phyloP scores from a whole-genome alignment of 257 asterid species.

The Thymus mandschuricus region DNA sequence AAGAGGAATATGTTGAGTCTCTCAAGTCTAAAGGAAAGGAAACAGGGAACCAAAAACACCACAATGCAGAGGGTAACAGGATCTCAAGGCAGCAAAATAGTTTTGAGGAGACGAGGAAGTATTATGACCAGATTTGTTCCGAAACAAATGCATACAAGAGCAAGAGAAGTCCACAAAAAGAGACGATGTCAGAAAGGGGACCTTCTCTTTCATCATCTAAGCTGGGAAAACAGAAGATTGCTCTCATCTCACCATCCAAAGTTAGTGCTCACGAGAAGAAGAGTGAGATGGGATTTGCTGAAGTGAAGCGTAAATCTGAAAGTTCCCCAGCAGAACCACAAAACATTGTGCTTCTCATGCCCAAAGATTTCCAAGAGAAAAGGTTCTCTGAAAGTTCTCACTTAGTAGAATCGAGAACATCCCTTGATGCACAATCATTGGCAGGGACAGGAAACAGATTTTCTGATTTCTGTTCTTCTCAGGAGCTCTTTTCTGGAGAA shows the following conservation, averaged over 20 bases:
- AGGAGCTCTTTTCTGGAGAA: conserved; percentile 47
- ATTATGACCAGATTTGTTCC: conserved; percentile 35
- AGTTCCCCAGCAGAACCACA: conserved; percentile 41
- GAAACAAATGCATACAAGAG: conserved; percentile 37
- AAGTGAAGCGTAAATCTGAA: conserved; percentile 35
- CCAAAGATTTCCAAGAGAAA: conserved; percentile 45
- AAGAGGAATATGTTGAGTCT: conserved; percentile 36
- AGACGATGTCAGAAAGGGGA: conserved; percentile 37
- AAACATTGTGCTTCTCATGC: conserved; percentile 47
- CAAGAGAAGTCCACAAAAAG: conserved; percentile 41
- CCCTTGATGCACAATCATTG: conserved; percentile 46
- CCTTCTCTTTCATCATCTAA: conserved; percentile 36
- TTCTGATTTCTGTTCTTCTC: conserved; percentile 55
- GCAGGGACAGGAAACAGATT: conserved; percentile 42
- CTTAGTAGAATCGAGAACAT: conserved; percentile 49
- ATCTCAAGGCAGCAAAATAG: conserved; percentile 44
- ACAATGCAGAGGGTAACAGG: conserved; percentile 37
- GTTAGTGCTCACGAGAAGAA: conserved; percentile 34
- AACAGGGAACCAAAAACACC: conserved; percentile 39
- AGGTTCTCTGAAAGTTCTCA: conserved; percentile 47
- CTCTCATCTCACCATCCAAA: conserved; percentile 36
- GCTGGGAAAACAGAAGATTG: conserved; percentile 32
- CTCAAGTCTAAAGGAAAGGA: conserved; percentile 46
- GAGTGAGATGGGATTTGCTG: conserved; percentile 35
- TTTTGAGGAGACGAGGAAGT: conserved; percentile 36